These are phyloP conservation scores for Rhodotorula sp. DNA, from an alignment of 1,284 basidiomycete genomes.

Conservation along the genomic window DNA sequence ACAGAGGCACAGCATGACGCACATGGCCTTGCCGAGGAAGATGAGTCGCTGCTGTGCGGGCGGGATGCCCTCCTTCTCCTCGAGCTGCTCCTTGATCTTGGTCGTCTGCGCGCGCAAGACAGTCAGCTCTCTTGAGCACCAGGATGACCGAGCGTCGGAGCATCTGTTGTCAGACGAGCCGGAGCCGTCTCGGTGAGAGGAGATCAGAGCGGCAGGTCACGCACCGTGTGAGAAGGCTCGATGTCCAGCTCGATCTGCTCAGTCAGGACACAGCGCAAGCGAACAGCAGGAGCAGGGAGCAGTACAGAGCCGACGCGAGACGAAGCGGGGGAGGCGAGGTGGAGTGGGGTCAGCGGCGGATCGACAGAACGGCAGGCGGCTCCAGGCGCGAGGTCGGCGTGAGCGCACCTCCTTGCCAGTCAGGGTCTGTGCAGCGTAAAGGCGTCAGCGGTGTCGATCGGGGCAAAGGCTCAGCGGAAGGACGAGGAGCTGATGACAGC, in stretches of 20 bases:
- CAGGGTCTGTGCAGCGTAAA: conserved; percentile 63
- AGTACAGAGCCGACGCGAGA: not conserved
- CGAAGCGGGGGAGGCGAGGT: not conserved
- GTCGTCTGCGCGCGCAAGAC: conserved; percentile 63
- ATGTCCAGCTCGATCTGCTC: conserved; percentile 91
- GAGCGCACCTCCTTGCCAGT: conserved; percentile 82
- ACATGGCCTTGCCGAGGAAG: conserved; percentile 94
- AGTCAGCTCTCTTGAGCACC: not conserved
- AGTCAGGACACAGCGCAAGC: too few relatives aligned
- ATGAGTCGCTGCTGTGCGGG: conserved; percentile 96
- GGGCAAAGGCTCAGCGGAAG: not conserved
- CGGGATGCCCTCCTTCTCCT: conserved; percentile 98
- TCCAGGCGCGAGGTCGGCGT: conserved; percentile 10
- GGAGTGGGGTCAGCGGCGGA: conserved; percentile 8
- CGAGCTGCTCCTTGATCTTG: conserved; percentile 97
- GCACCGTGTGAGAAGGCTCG: conserved; percentile 82
- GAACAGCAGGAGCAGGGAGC: not conserved
- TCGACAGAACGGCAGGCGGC: not conserved
- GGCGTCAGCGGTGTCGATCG: not conserved
- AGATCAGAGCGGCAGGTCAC: conserved; percentile 41
- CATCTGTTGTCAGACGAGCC: too few relatives aligned
- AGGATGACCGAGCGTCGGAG: not conserved
- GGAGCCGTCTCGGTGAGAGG: not conserved
- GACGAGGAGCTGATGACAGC: too few relatives aligned
- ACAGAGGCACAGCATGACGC: too few relatives aligned